These are phyloP conservation scores for Penicillium sp. DNA, from an alignment of 2,329 filamentous ascomycete genomes.

Conservation along the genomic window DNA sequence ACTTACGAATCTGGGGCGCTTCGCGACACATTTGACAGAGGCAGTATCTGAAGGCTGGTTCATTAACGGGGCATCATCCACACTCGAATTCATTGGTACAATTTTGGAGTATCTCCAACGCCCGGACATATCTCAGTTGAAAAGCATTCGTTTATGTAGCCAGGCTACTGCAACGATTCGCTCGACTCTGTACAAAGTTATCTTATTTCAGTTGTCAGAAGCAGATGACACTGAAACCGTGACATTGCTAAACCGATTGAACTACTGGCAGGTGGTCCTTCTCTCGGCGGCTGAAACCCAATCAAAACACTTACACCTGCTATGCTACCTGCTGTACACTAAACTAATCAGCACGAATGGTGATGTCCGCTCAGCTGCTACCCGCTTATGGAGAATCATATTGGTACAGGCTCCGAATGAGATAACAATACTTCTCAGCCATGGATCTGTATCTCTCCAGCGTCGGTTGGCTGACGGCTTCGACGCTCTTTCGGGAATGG, in stretches of 20 bases:
- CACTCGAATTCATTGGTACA: conserved; percentile 82
- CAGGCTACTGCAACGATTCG: conserved; percentile 77
- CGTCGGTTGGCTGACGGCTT: conserved; percentile 73
- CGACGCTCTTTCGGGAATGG: conserved; percentile 78
- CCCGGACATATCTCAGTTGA: conserved; percentile 75
- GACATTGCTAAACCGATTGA: conserved; percentile 76
- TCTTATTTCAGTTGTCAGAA: conserved; percentile 79
- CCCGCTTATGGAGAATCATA: conserved; percentile 85
- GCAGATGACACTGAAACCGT: conserved; percentile 70
- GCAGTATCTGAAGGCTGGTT: conserved; percentile 97
- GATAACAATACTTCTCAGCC: conserved; percentile 69
- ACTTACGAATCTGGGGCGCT: conserved; percentile 80
- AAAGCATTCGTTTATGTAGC: conserved; percentile 86
- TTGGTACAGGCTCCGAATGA: conserved; percentile 91
- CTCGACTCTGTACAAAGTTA: conserved; percentile 72
- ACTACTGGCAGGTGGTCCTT: conserved; percentile 94
- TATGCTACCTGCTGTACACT: conserved; percentile 91
- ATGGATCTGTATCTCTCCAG: conserved; percentile 69
- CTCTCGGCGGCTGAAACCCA: conserved; percentile 75
- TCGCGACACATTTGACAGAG: conserved; percentile 79
- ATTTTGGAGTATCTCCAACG: conserved; percentile 86
- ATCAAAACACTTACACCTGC: conserved; percentile 75
- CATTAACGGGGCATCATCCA: conserved; percentile 76
- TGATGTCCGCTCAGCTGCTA: conserved; percentile 70
- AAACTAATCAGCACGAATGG: conserved; percentile 73